Percentiles rank a stretch among this genome's conserved stretches.
These are phyloP conservation scores for Penicillium manginii DNA, from an alignment of 495 filamentous ascomycete species.

Conservation along the genomic window DNA sequence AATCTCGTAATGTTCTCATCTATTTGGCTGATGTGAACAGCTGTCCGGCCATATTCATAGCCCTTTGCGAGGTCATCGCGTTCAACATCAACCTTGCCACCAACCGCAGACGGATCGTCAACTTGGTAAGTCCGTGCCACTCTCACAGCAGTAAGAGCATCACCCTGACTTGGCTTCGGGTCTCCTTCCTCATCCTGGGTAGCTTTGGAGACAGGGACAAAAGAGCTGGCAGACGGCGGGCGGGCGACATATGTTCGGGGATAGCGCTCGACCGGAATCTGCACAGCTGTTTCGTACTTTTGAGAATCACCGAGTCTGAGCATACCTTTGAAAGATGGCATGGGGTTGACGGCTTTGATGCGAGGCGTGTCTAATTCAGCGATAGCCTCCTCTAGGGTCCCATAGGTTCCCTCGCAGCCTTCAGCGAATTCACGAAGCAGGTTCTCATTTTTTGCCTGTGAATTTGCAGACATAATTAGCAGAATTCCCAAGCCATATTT, in stretches of 20 bases:
- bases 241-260: constrained; percentile 78
- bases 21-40: constrained; percentile 82
- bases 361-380: constrained; percentile 75
- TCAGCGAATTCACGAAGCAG: constrained; percentile 66
- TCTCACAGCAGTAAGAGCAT: constrained; percentile 65
- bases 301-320: constrained; percentile 79
- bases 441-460: constrained; percentile 67
- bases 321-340: constrained; percentile 75
- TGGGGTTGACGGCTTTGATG: constrained; percentile 71
- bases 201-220: constrained; percentile 58
- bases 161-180: constrained; percentile 36
- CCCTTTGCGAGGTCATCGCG: constrained; percentile 87
- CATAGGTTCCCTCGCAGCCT: constrained; percentile 69
- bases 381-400: constrained; percentile 84
- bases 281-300: constrained; percentile 74
- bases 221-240: constrained; percentile 74
- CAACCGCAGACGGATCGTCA: constrained; percentile 69
- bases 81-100: constrained; percentile 83
- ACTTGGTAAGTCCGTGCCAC: constrained; percentile 79
- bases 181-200: constrained; percentile 43
- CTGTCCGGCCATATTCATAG: constrained; percentile 91
- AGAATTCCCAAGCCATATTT: not conserved
- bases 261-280: constrained; percentile 88
- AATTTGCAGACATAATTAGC: not conserved
- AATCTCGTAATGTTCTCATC: constrained; percentile 82